Evolutionary conservation across 148 eudicot species (phyloP).

Genomic region (Beta vulgaris): DNA sequence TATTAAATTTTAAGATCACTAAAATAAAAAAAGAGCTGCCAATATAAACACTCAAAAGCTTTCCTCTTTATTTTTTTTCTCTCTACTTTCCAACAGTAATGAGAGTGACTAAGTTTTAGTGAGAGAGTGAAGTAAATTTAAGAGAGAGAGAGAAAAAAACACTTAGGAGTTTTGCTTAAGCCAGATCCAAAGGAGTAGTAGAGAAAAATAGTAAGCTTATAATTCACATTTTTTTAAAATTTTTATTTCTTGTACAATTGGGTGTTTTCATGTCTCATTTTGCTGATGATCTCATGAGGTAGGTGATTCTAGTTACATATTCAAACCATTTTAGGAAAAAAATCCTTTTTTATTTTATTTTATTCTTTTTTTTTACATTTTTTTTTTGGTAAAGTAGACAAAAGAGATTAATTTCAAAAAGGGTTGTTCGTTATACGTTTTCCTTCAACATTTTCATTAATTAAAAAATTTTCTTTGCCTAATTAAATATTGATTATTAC

Average conservation of each 20-base stretch:
- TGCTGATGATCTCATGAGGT: neutral
- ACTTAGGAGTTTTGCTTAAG: neutral
- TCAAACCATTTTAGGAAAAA: neutral
- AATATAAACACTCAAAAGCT: constrained; percentile 16
- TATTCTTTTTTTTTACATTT: neutral
- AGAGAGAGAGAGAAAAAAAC: neutral
- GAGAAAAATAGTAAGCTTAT: neutral
- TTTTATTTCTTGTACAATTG: too few species aligned
- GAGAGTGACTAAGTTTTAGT: constrained; percentile 5
- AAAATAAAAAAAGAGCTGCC: constrained; percentile 7
- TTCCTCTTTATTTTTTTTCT: neutral
- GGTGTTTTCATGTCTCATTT: neutral
- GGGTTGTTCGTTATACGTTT: neutral
- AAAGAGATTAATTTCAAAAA: constrained; percentile 17
- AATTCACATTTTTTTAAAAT: too few species aligned
- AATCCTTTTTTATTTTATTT: constrained; percentile 2
- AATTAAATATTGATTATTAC: constrained; percentile 12
- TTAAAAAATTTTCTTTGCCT: neutral
- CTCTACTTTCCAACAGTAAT: constrained; percentile 20
- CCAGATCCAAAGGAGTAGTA: neutral
- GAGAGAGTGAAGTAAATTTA: too few species aligned
- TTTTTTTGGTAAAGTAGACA: constrained; percentile 5
- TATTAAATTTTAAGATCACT: neutral
- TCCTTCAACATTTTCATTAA: neutral
- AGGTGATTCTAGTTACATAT: constrained; percentile 6